These are phyloP conservation scores for Singerocomus inundabilis DNA, from an alignment of 1,284 basidiomycete genomes.

Conservation along the genomic window DNA sequence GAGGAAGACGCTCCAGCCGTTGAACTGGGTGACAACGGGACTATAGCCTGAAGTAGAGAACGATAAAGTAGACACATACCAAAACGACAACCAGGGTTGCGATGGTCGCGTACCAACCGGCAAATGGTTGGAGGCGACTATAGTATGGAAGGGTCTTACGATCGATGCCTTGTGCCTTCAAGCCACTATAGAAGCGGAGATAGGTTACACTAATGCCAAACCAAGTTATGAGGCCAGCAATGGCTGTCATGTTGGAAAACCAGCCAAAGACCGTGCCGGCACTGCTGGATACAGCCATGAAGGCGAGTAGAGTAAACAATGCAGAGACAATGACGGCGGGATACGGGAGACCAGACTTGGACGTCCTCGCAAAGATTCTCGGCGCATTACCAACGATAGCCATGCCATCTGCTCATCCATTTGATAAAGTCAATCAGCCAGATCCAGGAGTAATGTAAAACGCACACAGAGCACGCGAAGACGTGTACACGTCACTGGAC, in stretches of 20 bases:
- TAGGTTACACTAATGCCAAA: slow-evolving; percentile 81
- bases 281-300: slow-evolving; percentile 62
- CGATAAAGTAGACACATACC: slow-evolving; percentile 45
- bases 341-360: slow-evolving; percentile 74
- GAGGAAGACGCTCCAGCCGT: slow-evolving; percentile 76
- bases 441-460: slow-evolving; percentile 5
- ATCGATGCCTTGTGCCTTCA: slow-evolving; percentile 73
- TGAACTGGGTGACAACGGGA: slow-evolving; percentile 48
- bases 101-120: slow-evolving; percentile 65
- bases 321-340: slow-evolving; percentile 67
- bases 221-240: slow-evolving; percentile 77
- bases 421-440: background rate
- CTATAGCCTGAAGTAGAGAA: background rate
- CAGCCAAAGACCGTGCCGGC: slow-evolving; percentile 74
- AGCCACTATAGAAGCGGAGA: slow-evolving; percentile 74
- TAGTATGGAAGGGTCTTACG: slow-evolving; percentile 65
- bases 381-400: slow-evolving; percentile 78
- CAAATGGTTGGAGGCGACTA: slow-evolving; percentile 62
- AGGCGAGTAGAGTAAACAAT: slow-evolving; percentile 71
- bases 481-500: slow-evolving; percentile 79
- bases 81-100: slow-evolving; percentile 63
- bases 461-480: slow-evolving; percentile 78
- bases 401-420: slow-evolving; percentile 60
- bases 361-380: slow-evolving; percentile 64
- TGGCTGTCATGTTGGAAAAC: slow-evolving; percentile 73